Base-by-base conservation (phyloP, 2,329 filamentous ascomycete genomes). In the Ophiosphaerella herpotricha region DNA sequence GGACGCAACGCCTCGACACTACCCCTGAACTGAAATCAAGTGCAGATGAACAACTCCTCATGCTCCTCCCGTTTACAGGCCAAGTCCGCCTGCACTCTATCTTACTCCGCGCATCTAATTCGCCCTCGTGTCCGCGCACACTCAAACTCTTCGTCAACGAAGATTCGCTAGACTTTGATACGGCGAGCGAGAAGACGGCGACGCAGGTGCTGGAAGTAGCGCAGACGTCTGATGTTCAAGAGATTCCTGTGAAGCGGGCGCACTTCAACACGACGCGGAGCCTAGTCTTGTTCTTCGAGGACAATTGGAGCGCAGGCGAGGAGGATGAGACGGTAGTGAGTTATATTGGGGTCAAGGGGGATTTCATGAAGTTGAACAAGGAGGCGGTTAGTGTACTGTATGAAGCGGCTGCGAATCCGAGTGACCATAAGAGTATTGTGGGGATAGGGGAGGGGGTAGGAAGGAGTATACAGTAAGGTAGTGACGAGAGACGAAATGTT, bases 71-170 rank as follows among this genome's bases (percentile, higher is more conserved):
- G 2, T 99, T 99, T 77, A 92, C 91, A 1, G 92, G 90, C 40
- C 92, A 97, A 74, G 85, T 97, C 52, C 96, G 95, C 68, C 85
- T 99, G 1, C 92, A 97, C 76, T 87, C 89, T 23, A 86, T 99
- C 68, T 82, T 97, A 21, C 76, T 99, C 51, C 91, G 93, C 69
- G 90, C 90, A 2, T 90, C 89, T 1, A 79, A 84, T 36, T 84
- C 86, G 7, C 71, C 78, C 46, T 84, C 82, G 21, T 90, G 91
- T 3, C 94, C 94, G 2, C 84, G 83, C 55, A 97, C 90, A 2
- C 79, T 97, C 39, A 91, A 92, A 68, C 79, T 99, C 39, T 95
- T 91, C 78, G 81, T 89, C 76, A 99, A 99, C 80, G 85, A 90
- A 55, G 86, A 92, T 74, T 42, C 50, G 8, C 78, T 99, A 52